Evolutionary conservation across 1,284 basidiomycete species (phyloP), one percentile per base, ranked within the genome.

Genomic region (Irpex sp.): DNA sequence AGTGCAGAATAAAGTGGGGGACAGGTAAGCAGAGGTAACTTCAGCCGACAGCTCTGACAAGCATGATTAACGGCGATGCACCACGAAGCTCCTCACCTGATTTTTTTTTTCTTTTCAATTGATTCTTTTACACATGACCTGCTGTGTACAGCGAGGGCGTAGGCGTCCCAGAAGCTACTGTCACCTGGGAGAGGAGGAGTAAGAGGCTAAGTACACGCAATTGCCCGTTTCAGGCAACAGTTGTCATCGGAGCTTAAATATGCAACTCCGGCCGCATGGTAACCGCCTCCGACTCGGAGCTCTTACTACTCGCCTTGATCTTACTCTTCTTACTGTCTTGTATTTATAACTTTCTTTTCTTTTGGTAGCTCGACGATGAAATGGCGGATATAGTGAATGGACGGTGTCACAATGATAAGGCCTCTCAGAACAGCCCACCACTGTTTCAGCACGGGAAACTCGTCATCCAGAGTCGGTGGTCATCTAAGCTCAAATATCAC

Each of bases 361-460:
- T 31, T 21, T n/a, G 26, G 34, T 34, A 21, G 19, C 54, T 17
- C 15, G 11, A 21, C 8, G 8, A 6, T 19, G 51, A 58, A n/a
- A 73, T 73, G 72, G 68, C 71, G 13, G 67, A 73, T 17, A 70
- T 73, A 15, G 68, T 64, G 37, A 70, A 73, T 57, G 74, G 74
- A 13, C 66, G 67, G 52, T 76, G 73, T 58, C 84, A 82, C 69
- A 76, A 76, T 62, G 78, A 79, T 67, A 72, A 77, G 59, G 76
- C 77, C 37, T 79, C 81, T 2, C 65, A 76, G 56, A 72, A 76
- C 21, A 74, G 79, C 2, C 86, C 86, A 4, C 80, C 87, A 1
- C 77, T 92, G 49, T 78, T 89, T 63, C 80, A 85, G 69, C 80
- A 87, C 66, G 89, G 89, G 17, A 77, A 83, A 64, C 67, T 91